Base-by-base conservation (phyloP, 176 grass and related monocot species). In the Elymus sibiricus region DNA sequence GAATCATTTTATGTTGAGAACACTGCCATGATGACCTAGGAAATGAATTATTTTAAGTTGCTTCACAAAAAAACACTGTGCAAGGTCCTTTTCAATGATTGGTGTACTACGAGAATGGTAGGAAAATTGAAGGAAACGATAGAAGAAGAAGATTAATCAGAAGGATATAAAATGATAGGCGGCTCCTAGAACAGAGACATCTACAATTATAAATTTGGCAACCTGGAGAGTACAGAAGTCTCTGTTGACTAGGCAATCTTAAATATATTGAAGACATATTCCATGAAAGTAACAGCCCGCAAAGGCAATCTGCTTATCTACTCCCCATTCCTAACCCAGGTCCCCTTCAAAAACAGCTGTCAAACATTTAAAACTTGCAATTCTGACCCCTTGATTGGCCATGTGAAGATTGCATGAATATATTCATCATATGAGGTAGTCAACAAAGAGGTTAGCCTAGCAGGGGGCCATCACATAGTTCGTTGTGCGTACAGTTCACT, bases 41-140 rank as follows among this genome's bases (percentile, higher is more conserved):
- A 70, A 79, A 84, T 64, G 43, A 86, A 76, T 84, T 68, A 29
- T 21, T 46, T 79, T 61, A 79, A 15, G 27, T 9, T 42, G 5
- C 29, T 82, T 51, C 58, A 27, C 31, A 65, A 76, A 76, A 76
- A 44, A 79, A 15, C 22, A 65, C 17, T 42, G 67, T 70, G 80
- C 65, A 58, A 71, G 65, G 24, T 10, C 31, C 12, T 66, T 65
- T 75, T n/a, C n/a, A 43, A 21, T 67, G n/a, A 82, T 75, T 26
- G 28, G 59, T 38, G 29, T 64, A 81, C 42, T 11, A 29, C 25
- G 2, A 49, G 7, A 76, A 43, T 17, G 56, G 37, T 67, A 68
- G 8, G 32, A 63, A 34, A 56, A 55, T 12, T 37, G 47, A 81
- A 79, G 27, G 17, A 40, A 74, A 56, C 1, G n/a, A n/a, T n/a